Conservation (phyloP, 208 protist genomes). For the Acanthamoeba lugdunensis region DNA sequence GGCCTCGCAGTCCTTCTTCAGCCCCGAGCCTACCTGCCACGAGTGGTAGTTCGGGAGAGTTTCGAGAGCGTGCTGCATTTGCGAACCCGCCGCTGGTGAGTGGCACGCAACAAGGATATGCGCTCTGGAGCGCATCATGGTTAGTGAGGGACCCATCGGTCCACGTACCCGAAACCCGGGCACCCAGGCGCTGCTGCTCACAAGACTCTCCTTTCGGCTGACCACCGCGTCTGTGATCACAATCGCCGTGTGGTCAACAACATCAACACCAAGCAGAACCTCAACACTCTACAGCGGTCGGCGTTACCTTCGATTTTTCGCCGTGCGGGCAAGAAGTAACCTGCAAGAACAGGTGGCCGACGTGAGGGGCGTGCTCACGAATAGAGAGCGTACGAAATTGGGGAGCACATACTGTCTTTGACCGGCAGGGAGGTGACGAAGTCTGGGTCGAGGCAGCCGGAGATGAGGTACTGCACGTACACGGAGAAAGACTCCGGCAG, state of each 20-base stretch:
- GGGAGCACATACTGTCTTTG: background rate
- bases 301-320: conserved; percentile 19
- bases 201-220: conserved; percentile 35
- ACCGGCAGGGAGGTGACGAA: conserved; percentile 2
- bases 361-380: background rate
- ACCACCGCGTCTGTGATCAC: conserved; percentile 1
- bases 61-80: background rate
- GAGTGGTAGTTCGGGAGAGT: conserved; percentile 23
- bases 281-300: background rate
- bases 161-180: background rate
- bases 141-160: background rate
- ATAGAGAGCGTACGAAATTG: background rate
- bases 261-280: too few species aligned
- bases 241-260: background rate
- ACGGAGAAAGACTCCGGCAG: background rate
- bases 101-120: background rate
- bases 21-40: background rate
- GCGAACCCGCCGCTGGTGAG: background rate
- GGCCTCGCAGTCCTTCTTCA: conserved; percentile 36
- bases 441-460: conserved; percentile 27
- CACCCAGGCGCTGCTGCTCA: conserved; percentile 44
- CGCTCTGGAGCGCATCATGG: too few species aligned
- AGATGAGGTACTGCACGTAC: conserved; percentile 58
- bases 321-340: background rate
- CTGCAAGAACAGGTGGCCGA: background rate